Conservation (phyloP, 495 filamentous ascomycete species). For the Pyronema omphalodes region DNA sequence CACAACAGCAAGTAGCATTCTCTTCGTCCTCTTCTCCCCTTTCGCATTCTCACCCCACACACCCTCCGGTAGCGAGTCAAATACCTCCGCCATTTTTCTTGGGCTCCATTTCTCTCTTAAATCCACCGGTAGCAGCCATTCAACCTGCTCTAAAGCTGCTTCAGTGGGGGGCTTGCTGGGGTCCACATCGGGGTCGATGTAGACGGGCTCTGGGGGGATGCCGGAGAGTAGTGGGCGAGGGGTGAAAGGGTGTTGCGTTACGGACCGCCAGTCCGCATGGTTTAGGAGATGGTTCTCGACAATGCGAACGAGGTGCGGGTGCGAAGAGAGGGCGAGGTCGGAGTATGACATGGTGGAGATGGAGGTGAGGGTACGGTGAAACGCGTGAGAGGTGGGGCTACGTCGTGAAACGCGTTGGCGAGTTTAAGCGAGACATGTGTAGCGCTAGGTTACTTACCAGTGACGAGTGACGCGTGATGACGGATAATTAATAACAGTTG, state of each 20-base stretch:
- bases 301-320: conserved; percentile 26
- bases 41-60: conserved; percentile 23
- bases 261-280: conserved; percentile 69
- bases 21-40: conserved; percentile 38
- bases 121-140: conserved; percentile 78
- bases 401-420: neutral
- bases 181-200: conserved; percentile 62
- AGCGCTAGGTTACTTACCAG: too few relatives aligned
- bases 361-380: neutral
- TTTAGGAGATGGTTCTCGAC: conserved; percentile 29
- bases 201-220: conserved; percentile 68
- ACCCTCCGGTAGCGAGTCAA: conserved; percentile 48
- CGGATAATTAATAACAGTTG: too few relatives aligned
- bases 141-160: conserved; percentile 18
- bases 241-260: conserved; percentile 36
- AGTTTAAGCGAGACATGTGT: too few relatives aligned
- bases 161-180: neutral
- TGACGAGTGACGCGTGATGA: too few relatives aligned
- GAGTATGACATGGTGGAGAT: neutral
- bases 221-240: conserved; percentile 60
- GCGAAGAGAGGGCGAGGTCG: conserved; percentile 23
- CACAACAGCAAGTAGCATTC: conserved; percentile 63
- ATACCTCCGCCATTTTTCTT: conserved; percentile 53
- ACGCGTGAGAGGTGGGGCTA: neutral
- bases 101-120: conserved; percentile 71